phyloP scores from a whole-genome alignment of 2,329 filamentous ascomycete species.

The Podosphaera leucotricha region DNA sequence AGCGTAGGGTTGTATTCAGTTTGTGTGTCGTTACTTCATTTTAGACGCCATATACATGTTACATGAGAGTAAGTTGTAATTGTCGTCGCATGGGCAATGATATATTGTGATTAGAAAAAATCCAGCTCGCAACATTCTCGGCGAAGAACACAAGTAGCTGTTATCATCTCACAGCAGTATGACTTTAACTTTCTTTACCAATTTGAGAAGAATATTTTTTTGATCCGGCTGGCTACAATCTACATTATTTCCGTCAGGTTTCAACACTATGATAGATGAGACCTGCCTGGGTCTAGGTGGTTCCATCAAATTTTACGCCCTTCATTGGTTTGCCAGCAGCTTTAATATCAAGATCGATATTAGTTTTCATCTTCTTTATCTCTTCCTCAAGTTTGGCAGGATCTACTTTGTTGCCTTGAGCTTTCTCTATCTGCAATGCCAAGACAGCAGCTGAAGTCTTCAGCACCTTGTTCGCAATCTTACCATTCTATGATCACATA shows the following conservation, averaged over 20 bases:
- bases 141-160: too few relatives aligned
- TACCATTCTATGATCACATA: slow-evolving; percentile 20
- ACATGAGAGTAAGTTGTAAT: too few relatives aligned
- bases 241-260: background rate
- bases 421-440: slow-evolving; percentile 25
- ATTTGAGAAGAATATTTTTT: too few relatives aligned
- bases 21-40: too few relatives aligned
- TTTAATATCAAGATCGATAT: slow-evolving; percentile 24
- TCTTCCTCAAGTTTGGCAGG: slow-evolving; percentile 22
- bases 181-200: too few relatives aligned
- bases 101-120: too few relatives aligned
- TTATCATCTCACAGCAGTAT: too few relatives aligned
- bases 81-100: too few relatives aligned
- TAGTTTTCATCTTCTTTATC: slow-evolving; percentile 28
- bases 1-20: too few relatives aligned
- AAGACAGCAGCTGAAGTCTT: slow-evolving; percentile 30
- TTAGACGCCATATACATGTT: too few relatives aligned
- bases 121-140: too few relatives aligned
- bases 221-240: too few relatives aligned
- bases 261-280: background rate
- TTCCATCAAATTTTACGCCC: slow-evolving; percentile 17
- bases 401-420: slow-evolving; percentile 22
- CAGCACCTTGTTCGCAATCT: slow-evolving; percentile 36
- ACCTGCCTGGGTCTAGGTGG: slow-evolving; percentile 2
- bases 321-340: slow-evolving; percentile 24